Evolutionary conservation across 2,329 filamentous ascomycete species (phyloP), one percentile per base, ranked within the genome.

Genomic region (Ophiostoma australiae): DNA sequence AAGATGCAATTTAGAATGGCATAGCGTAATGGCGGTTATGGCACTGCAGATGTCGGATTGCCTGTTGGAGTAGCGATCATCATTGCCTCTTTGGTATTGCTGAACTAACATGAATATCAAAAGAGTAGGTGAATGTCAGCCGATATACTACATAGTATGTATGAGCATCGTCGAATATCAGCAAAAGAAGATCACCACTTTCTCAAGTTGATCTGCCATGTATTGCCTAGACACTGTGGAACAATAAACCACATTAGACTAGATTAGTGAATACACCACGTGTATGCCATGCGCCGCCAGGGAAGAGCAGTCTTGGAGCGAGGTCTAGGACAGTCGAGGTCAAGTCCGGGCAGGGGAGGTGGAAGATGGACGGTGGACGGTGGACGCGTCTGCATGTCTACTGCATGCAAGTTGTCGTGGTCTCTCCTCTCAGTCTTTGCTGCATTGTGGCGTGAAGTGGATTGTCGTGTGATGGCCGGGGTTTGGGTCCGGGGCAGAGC

Each of bases 241-340:
- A 48, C 44, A n/a, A 48, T 48, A 48, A 48, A 48, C 44, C 44
- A 48, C 17, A 48, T 11, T 27, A 58, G 10, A 58, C 23, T 58
- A 15, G 23, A 58, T 23, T 58, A 58, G 52, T 27, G n/a, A 27
- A 10, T 13, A 58, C 23, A 23, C 52, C 52, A 58, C n/a, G 52
- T 58, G 52, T 27, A 27, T 58, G 52, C 52, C 52, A 58, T 58
- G 52, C 52, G 52, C 4, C 1, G 52, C 10, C 52, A 52, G 11
- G 52, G 52, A 58, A 58, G n/a, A 27, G 52, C 52, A 27, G 8
- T 58, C 52, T 58, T 58, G 52, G 52, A 41, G 39, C 1, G n/a
- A 58, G 52, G n/a, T 58, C 13, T 58, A 58, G n/a, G 52, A 27
- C 23, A 58, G 52, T 58, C n/a, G 23, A 58, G 52, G 52, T 48